Evolutionary conservation across 352 stramenopile species (phyloP).

Genomic region (Hyphochytrium catenoides): DNA sequence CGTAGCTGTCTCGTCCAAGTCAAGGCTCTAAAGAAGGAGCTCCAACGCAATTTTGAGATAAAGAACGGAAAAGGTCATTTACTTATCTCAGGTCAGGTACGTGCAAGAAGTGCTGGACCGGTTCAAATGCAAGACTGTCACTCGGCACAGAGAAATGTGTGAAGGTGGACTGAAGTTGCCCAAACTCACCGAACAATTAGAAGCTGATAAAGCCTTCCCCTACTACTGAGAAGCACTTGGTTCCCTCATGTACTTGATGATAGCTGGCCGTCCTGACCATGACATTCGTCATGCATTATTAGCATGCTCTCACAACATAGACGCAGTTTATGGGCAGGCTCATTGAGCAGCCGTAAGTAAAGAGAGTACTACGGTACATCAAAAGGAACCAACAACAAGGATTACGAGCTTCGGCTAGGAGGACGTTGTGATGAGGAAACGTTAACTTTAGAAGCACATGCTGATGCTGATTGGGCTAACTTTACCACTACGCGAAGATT

Average conservation of each 20-base stretch:
- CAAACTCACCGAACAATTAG: not conserved
- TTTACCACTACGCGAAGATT: too few species aligned
- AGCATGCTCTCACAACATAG: constrained; percentile 4
- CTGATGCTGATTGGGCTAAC: too few species aligned
- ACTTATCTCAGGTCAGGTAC: constrained; percentile 9
- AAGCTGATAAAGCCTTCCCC: not conserved
- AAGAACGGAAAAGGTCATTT: not conserved
- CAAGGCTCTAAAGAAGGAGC: not conserved
- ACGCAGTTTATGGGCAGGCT: not conserved
- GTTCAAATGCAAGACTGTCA: not conserved
- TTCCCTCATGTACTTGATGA: constrained; percentile 11
- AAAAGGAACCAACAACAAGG: not conserved
- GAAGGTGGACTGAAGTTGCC: not conserved
- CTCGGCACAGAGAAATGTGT: not conserved
- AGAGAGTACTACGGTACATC: constrained; percentile 5
- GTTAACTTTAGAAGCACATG: too few species aligned
- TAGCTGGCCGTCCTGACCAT: constrained; percentile 6
- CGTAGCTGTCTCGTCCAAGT: constrained; percentile 3
- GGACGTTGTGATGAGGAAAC: too few species aligned
- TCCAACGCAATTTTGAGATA: too few species aligned
- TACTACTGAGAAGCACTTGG: constrained; percentile 8
- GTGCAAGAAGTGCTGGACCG: constrained; percentile 3
- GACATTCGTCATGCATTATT: constrained; percentile 1
- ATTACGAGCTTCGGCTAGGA: constrained; percentile 3
- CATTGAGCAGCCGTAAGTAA: constrained; percentile 4